Base-by-base conservation (phyloP, 139 green algal species). In the Volvox reticuliferus region DNA sequence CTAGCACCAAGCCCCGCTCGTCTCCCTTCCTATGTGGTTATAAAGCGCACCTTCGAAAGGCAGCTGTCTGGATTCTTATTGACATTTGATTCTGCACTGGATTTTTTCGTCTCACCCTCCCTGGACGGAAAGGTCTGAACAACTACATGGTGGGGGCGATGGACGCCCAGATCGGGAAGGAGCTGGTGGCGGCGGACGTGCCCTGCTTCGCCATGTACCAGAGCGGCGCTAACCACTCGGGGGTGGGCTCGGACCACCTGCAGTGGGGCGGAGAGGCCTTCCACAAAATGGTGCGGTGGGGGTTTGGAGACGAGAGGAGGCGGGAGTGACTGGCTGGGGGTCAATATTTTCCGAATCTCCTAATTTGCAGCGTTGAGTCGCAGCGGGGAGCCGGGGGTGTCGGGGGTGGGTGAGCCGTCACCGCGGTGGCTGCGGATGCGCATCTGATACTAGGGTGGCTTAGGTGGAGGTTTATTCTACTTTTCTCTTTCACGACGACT, bases 121-220 rank as follows among this genome's bases (percentile, higher is more conserved):
- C 44, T 55, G 44, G 44, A 55, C 9, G 5, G 44, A 55, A 55
- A 94, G 93, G 93, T 28, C 86, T 96, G 24, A 37, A 32, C 28
- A 93, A 94, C 89, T 93, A 89, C 82, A 19, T 94, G 33, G 93
- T 95, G 22, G 94, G 94, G 28, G 95, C 96, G 36, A 96, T 97
- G 93, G 96, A 97, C 93, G 65, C 91, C 21, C 65, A 95, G 68
- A 94, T 96, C 14, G 92, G 96, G 26, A 32, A 92, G 28, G 89
- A 77, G 26, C 89, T 97, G 67, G 91, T 94, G n/a, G 90, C 86
- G 20, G 32, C 33, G 17, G 93, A 91, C 35, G 92, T 96, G 28
- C 94, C 93, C 20, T 89, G 84, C 55, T 97, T 97, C 86, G 88
- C 92, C 36, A 96, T 98, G 92, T 95, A 89, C 37, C 26, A 91